Base-by-base conservation (phyloP, 2,329 filamentous ascomycete species). In the Fusarium guadeloupense region DNA sequence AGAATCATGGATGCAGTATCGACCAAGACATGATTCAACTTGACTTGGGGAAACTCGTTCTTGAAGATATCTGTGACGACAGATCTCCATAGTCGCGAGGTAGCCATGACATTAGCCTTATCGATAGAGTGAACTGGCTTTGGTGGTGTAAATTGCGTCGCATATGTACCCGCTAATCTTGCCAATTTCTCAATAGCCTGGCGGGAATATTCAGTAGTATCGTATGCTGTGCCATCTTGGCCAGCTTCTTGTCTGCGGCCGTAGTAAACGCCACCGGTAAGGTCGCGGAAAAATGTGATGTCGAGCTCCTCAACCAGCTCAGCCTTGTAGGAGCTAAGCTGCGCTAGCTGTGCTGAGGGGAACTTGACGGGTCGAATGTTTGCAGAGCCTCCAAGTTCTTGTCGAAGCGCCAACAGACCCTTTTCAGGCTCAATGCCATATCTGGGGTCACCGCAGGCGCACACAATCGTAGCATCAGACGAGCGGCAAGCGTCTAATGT, bases 281-380 rank as follows among this genome's bases (percentile, higher is more conserved):
- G 77, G 72, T 92, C 89, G 35, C 89, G 87, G 69, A 92, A 84
- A 76, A 92, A 90, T 78, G 85, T 91, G 81, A 92, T 91, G 78
- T 92, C 87, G 55, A 87, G 86, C 63, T 85, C 87, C 40, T 83
- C 79, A 76, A 88, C 89, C 60, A 90, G 80, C 9, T 88, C 83
- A 45, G 86, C 83, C 74, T 90, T 91, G 57, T 92, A 81, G 0
- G 89, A 89, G 10, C 89, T 91, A 67, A 81, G 83, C 28, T 89
- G 82, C 68, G 90, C 83, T 37, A 92, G 83, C 20, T 83, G 84
- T 43, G 89, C 86, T 0, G 89, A 89, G 42, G 89, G 89, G 77
- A 92, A 92, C 80, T 89, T 90, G 80, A 89, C 91, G 6, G 89
- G 89, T 14, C 90, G 83, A 17, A 92, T 83, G 79, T 92, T 92